Base-by-base conservation (phyloP, 169 alveolate species). In the Toxoplasma gondii region DNA sequence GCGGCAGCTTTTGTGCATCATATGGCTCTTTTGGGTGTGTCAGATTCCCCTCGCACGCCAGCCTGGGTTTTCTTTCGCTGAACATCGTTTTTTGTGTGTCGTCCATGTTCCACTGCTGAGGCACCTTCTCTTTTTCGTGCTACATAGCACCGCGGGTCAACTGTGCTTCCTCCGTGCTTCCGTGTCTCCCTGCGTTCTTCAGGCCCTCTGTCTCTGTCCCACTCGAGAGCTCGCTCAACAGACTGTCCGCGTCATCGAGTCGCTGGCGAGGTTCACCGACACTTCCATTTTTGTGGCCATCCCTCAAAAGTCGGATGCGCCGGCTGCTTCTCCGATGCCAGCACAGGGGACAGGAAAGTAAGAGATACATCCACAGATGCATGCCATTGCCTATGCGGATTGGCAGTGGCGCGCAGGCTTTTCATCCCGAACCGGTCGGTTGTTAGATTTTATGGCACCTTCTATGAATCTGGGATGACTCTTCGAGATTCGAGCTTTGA, bases 211-310 rank as follows among this genome's bases (percentile, higher is more conserved):
- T 83, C 97, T 98, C 67, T 98, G 99, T 70, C 99, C 99, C 24
- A 98, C 99, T 44, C 97, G 99, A 96, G 99, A 99, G 96, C 98
- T 99, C 49, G 99, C 99, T 67, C 98, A 98, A 93, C 99, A 99
- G 96, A 98, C 98, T 81, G 96, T 95, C 91, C 97, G 96, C 64
- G 99, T 99, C 22, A 96, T 98, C 49, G 96, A 97, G 91, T 97
- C 96, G 16, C 96, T 99, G 92, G 99, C 99, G 9, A 97, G 98
- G 93, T 98, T 96, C 97, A 96, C 98, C 82, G 96, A 96, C 58
- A 96, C 98, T 0, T 98, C 97, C 34, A 96, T 96, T 43, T 98
- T 97, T 96, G 93, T 98, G 69, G 99, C 98, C 45, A 98, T 98
- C 44, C 98, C 99, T 10, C 97, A 96, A 81, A 88, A 88, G 53